Conservation (phyloP, 345 rosid species). For the Eucalyptus tenuipes region DNA sequence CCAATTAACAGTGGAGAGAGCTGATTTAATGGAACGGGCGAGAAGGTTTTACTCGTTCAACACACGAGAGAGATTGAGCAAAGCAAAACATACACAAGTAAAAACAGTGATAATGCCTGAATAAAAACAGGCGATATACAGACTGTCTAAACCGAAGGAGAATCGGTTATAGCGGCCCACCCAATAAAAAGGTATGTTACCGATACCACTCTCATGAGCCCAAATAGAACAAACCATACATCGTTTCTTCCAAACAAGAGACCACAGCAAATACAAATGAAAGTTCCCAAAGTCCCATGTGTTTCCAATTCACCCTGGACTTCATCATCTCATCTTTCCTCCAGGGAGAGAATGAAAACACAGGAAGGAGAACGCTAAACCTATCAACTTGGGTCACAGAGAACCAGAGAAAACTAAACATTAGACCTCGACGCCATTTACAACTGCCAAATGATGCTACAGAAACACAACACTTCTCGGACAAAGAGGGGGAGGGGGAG, state of each 20-base stretch:
- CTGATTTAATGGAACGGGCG: neutral
- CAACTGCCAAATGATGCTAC: neutral
- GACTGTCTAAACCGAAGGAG: neutral
- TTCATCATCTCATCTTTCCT: neutral
- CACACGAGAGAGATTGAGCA: neutral
- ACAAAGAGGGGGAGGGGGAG: neutral
- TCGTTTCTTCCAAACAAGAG: neutral
- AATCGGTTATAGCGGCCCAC: neutral
- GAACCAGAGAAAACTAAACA: neutral
- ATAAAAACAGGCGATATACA: neutral
- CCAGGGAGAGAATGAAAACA: slow-evolving; percentile 3
- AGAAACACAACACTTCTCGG: neutral
- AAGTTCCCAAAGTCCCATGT: neutral
- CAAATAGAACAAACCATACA: neutral
- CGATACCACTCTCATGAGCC: no score
- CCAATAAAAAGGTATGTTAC: no score
- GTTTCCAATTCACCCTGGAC: slow-evolving; percentile 3
- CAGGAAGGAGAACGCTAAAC: neutral
- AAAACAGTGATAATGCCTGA: neutral
- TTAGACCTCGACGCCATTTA: neutral
- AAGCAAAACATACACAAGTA: neutral
- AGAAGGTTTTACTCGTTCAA: neutral
- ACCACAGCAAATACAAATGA: neutral
- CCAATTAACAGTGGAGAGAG: neutral
- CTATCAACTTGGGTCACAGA: neutral